Evolutionary conservation across 768 basidiomycete species (phyloP), one percentile per base, ranked within the genome.

Genomic region (Arthromyces matolae): DNA sequence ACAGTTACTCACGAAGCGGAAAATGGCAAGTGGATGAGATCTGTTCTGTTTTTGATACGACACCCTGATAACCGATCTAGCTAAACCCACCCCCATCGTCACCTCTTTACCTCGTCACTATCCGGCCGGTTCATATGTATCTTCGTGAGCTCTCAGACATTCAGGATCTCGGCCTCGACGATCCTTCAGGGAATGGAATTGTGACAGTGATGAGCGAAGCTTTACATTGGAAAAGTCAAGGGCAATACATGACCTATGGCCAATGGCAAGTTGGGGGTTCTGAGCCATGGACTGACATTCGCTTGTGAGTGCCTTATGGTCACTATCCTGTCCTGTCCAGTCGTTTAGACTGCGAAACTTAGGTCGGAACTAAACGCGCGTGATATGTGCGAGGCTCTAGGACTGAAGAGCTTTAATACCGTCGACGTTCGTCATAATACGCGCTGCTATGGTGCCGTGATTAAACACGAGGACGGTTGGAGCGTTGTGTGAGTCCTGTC

Each of bases 351-450:
- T 19, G n/a, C 2, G n/a, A 23, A 29, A 12, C 12, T 6, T 42
- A 84, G 85, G 34, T 77, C 79, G 8, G 56, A 65, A 10, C 40
- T 53, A 12, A 70, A 73, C n/a, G 70, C 68, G 8, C 54, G 48
- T 23, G 67, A 70, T 9, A 67, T 88, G 67, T 78, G 78, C 43
- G 57, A 60, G 1, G 60, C 69, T 1, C 71, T 91, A 5, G 85
- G 81, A 0, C 58, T 96, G 20, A 63, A 71, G 9, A 75, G 68
- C 25, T 75, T 95, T 52, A 63, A 66, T 16, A 84, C 89, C 0
- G 86, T 89, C 0, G 79, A 84, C 38, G 86, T 95, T 1, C 61
- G 68, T 13, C 93, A 97, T 65, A 75, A 84, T 7, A 82, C 82
- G 28, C 68, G 75, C 16, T 88, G 85, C 45, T 89, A 81, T 63